Conservation (phyloP, 202 grass and related monocot genomes). For the Panicum virgatum region DNA sequence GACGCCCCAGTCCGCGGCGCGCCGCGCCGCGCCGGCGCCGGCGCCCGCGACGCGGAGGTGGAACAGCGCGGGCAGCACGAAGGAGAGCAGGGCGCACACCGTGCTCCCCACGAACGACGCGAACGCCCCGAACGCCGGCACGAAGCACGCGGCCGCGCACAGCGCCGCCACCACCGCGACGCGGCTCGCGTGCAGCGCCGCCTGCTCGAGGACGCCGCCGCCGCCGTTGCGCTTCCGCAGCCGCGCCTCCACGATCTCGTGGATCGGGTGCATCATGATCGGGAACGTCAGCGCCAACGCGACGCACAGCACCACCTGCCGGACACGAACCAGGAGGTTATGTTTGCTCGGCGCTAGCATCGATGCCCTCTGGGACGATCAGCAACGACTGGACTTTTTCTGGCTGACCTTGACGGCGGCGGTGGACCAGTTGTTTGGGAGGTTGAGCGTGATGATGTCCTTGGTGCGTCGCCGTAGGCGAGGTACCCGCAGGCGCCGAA, state of each 20-base stretch:
- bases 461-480: conserved; percentile 79
- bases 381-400: no score
- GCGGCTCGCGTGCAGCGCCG: conserved; percentile 61
- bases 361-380: no score
- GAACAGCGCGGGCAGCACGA: conserved; percentile 78
- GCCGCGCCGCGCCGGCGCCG: conserved; percentile 35
- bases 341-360: no score
- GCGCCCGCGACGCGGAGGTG: conserved; percentile 64
- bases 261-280: conserved; percentile 92
- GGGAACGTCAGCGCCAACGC: conserved; percentile 85
- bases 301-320: conserved; percentile 65
- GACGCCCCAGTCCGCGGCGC: conserved; percentile 58
- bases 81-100: conserved; percentile 83
- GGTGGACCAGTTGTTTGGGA: conserved; percentile 61
- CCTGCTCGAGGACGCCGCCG: conserved; percentile 1
- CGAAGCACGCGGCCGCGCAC: conserved; percentile 63
- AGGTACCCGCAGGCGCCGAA: conserved; percentile 89
- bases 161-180: conserved; percentile 54
- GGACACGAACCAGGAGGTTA: no score
- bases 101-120: conserved; percentile 88
- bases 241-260: conserved; percentile 82
- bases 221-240: conserved; percentile 27
- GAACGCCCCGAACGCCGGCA: conserved; percentile 78
- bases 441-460: conserved; percentile 92
- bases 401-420: conserved; percentile 71